Base-by-base conservation (phyloP, 78 protist genomes). In the Neovahlkampfia damariscottae region DNA sequence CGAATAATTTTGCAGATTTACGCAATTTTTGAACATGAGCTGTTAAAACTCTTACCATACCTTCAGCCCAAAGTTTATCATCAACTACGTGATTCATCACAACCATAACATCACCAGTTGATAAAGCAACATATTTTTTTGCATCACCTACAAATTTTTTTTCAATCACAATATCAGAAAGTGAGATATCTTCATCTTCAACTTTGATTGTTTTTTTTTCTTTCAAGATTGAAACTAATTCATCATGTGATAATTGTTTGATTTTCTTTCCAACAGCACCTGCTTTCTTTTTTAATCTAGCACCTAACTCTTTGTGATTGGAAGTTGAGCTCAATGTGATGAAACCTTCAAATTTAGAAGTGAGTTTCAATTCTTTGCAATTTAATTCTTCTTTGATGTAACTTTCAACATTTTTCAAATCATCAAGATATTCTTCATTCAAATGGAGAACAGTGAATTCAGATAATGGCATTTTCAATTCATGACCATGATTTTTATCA, bases 1-100 rank as follows among this genome's bases (percentile, higher is more conserved):
- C 39, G 32, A 29, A 6, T 27, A 88, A 80, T 4, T 36, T 67
- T 19, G 81, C 86, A 81, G 67, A 76, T 89, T 96, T 96, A 72
- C 98, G 85, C 62, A 94, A 84, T 70, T 86, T 67, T 91, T 94
- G 96, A 28, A 96, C 83, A 7, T 89, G 84, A 32, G 80, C 78
- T 67, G 80, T 38, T 1, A 94, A 27, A 78, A 88, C 91, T 2
- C 99, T 83, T 8, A 96, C 90, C 9, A 50, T 1, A 36, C 94
- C 94, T 70, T 67, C 81, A 37, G 69, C 76, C 6, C 67, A 37
- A 76, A 90, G 75, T 31, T 1, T 39, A 35, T 37, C 82, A 34
- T 79, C 86, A 27, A 58, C 72, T 1, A 1, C 37, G 3, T 59
- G 38, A 82, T 89, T 87, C 38, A 90, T 38, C 37, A 88, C 84